Evolutionary conservation across 768 basidiomycete genomes (phyloP), one percentile per base, ranked within the genome.

Genomic region (Agaricus blazei): DNA sequence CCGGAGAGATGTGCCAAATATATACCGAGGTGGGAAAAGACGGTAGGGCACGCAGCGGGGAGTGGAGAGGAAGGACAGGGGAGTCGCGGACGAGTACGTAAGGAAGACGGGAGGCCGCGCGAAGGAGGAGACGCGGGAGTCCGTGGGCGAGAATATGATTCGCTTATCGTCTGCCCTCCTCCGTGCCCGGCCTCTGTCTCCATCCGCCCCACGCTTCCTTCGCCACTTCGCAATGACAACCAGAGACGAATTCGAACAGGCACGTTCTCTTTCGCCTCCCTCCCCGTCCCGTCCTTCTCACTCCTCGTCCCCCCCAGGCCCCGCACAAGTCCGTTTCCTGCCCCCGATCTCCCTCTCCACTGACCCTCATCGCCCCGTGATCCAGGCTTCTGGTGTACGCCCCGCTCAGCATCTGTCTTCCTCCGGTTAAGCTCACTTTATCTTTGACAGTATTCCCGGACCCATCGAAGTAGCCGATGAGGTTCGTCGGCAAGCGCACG

Each of bases 381-480:
- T 43, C 24, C 58, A 83, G 81, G 62, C 69, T 83, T 26, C 66
- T 82, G 51, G 77, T 80, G 82, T 83, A 65, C 63, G 75, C 7
- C 68, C 23, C 19, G 19, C 28, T 0, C 19, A 34, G 48, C 49
- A 36, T 48, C 23, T 5, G 53, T 54, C 9, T 15, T 23, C 34
- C 28, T 29, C 48, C 36, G 26, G 48, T 52, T 46, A 56, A 42
- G 46, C 60, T 63, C 37, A 60, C 51, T 52, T 55, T 41, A 40
- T 45, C 37, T 15, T 41, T 29, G 41, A 46, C 58, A 85, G 83
- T 52, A 81, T 85, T 56, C 83, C 83, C 52, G 83, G 83, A 15
- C 83, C 83, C 26, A 82, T 84, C 60, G 83, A 85, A 64, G 73
- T 85, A 54, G 65, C 78, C 36, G 78, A 81, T 65, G 76, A 78